Percentiles rank a stretch among this genome's conserved stretches.
These are phyloP conservation scores for Candida hispaniensis DNA, from an alignment of 805 yeast genomes.

Conservation along the genomic window DNA sequence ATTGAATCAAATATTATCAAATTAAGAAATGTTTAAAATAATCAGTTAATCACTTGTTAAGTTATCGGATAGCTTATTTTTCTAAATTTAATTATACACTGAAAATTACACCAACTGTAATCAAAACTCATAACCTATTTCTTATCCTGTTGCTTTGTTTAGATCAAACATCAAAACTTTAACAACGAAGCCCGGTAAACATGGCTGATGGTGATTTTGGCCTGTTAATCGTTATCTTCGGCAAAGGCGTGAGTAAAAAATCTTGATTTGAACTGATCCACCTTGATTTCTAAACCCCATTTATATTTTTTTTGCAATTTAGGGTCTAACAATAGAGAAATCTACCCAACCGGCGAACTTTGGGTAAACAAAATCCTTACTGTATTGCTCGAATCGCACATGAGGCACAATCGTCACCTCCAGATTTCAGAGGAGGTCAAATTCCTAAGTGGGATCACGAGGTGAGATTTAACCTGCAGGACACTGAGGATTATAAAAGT, in stretches of 20 bases:
- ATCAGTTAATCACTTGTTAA: too few relatives aligned
- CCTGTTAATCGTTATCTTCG: constrained; percentile 58
- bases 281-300: background rate
- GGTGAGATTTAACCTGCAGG: constrained; percentile 26
- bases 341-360: constrained; percentile 70
- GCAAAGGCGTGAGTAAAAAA: constrained; percentile 21
- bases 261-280: background rate
- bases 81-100: too few relatives aligned
- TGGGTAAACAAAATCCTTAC: constrained; percentile 92
- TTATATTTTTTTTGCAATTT: too few relatives aligned
- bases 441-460: constrained; percentile 66
- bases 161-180: too few relatives aligned
- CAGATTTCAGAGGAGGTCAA: constrained; percentile 84
- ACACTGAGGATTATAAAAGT: constrained; percentile 36
- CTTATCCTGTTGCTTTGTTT: too few relatives aligned
- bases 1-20: too few relatives aligned
- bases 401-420: constrained; percentile 65
- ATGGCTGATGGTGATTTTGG: constrained; percentile 29
- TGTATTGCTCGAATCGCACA: constrained; percentile 74
- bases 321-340: constrained; percentile 47
- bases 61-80: too few relatives aligned
- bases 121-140: too few relatives aligned
- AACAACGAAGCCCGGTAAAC: constrained; percentile 2
- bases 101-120: too few relatives aligned
- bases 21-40: too few relatives aligned